phyloP scores from a whole-genome alignment of 306 rosid species.

The Elaeagnus macrophylla region DNA sequence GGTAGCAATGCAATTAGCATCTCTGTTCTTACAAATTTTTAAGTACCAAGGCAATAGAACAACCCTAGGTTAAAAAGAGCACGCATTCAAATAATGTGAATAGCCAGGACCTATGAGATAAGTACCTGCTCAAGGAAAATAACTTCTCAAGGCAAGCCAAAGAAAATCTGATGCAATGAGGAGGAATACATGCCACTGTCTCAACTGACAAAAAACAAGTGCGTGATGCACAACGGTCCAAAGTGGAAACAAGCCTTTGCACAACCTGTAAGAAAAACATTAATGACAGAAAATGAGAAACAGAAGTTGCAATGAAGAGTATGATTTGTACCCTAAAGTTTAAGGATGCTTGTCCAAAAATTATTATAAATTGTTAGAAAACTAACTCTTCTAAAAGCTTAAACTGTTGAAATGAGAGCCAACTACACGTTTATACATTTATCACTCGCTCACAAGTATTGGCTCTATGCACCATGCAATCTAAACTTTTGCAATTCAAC shows the following conservation, averaged over 20 bases:
- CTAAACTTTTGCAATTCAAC: no score
- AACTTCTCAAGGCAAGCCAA: constrained; percentile 82
- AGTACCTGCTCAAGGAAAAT: constrained; percentile 87
- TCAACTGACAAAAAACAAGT: constrained; percentile 86
- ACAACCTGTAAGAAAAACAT: constrained; percentile 45
- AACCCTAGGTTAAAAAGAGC: no score
- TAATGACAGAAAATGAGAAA: constrained; percentile 4
- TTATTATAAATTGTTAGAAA: no score
- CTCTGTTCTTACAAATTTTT: no score
- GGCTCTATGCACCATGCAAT: no score
- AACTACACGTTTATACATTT: no score
- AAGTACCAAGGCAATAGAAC: no score
- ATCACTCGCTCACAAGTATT: no score
- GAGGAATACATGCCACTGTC: constrained; percentile 89
- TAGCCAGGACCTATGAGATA: constrained; percentile 6
- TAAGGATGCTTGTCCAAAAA: not conserved
- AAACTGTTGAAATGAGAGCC: no score
- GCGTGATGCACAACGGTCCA: constrained; percentile 97
- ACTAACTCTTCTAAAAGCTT: no score
- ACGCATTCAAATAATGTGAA: constrained; percentile 7
- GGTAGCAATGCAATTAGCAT: no score
- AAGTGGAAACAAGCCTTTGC: constrained; percentile 62
- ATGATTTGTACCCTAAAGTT: not conserved
- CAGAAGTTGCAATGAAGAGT: not conserved
- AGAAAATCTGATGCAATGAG: constrained; percentile 88